Conservation (phyloP, 805 yeast species). For the Wickerhamiella hasegawae region DNA sequence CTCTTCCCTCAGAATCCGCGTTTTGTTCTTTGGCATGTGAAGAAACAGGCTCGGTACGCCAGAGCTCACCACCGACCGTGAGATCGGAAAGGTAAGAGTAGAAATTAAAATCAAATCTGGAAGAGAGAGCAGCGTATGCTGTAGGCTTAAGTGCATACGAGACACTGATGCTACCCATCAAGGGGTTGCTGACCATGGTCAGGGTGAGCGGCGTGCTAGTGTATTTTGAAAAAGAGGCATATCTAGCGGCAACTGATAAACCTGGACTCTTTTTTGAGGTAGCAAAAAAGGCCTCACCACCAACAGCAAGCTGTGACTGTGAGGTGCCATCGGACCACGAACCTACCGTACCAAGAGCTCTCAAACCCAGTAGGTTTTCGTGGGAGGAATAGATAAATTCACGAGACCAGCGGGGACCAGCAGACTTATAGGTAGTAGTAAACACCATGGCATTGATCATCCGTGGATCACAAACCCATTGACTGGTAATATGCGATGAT, state of each 20-base stretch:
- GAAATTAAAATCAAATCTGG: slow-evolving; percentile 76
- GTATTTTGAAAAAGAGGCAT: slow-evolving; percentile 69
- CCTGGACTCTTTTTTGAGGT: slow-evolving; percentile 78
- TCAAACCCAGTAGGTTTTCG: slow-evolving; percentile 67
- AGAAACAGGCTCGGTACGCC: slow-evolving; percentile 31
- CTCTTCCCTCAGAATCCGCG: slow-evolving; percentile 3
- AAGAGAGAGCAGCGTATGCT: slow-evolving; percentile 52
- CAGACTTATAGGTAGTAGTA: slow-evolving; percentile 14
- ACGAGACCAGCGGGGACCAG: slow-evolving; percentile 35
- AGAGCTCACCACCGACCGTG: slow-evolving; percentile 72
- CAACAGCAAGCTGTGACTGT: slow-evolving; percentile 48
- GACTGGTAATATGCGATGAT: slow-evolving; percentile 48
- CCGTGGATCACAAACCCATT: slow-evolving; percentile 56
- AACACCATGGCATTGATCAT: slow-evolving; percentile 34
- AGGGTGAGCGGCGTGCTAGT: slow-evolving; percentile 83
- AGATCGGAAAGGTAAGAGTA: slow-evolving; percentile 82
- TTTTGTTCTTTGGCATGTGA: not conserved
- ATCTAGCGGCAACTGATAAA: slow-evolving; percentile 65
- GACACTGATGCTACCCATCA: slow-evolving; percentile 76
- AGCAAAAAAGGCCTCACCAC: slow-evolving; percentile 84
- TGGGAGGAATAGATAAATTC: slow-evolving; percentile 73
- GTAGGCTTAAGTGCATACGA: slow-evolving; percentile 77
- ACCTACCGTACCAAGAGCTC: slow-evolving; percentile 59
- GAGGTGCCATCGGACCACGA: slow-evolving; percentile 13
- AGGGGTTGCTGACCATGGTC: slow-evolving; percentile 75